phyloP scores from a whole-genome alignment of 306 rosid genomes.

The Lotus japonicus region DNA sequence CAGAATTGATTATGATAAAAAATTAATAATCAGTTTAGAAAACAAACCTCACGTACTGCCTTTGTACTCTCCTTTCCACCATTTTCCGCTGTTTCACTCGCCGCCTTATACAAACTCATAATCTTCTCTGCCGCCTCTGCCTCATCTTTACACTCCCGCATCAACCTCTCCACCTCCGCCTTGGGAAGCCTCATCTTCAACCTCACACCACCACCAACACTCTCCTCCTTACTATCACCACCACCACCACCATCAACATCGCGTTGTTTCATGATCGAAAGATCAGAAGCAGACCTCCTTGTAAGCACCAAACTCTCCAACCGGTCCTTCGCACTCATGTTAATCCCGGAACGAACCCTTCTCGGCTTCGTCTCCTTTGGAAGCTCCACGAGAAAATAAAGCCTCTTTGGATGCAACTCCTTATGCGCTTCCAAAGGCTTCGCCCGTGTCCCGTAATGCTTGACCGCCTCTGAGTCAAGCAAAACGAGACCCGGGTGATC shows the following conservation, averaged over 20 bases:
- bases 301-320: constrained; percentile 72
- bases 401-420: constrained; percentile 48
- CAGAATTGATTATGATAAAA: background rate
- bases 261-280: constrained; percentile 47
- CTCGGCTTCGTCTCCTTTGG: constrained; percentile 54
- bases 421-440: constrained; percentile 54
- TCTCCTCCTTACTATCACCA: background rate
- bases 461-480: constrained; percentile 74
- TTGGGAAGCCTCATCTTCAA: constrained; percentile 72
- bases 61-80: constrained; percentile 18
- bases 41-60: constrained; percentile 32
- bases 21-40: background rate
- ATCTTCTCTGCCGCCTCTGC: constrained; percentile 71
- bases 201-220: constrained; percentile 37
- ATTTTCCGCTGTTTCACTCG: background rate
- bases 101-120: constrained; percentile 49
- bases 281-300: constrained; percentile 73
- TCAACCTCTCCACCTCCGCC: constrained; percentile 71
- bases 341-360: constrained; percentile 80
- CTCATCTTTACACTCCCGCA: constrained; percentile 57
- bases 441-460: constrained; percentile 77
- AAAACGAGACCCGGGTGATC: constrained; percentile 69
- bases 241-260: background rate
- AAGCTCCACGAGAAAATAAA: constrained; percentile 78
- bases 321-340: constrained; percentile 81